These are phyloP conservation scores for Xylaria sp. DNA, from an alignment of 2,329 filamentous ascomycete species.

Conservation along the genomic window DNA sequence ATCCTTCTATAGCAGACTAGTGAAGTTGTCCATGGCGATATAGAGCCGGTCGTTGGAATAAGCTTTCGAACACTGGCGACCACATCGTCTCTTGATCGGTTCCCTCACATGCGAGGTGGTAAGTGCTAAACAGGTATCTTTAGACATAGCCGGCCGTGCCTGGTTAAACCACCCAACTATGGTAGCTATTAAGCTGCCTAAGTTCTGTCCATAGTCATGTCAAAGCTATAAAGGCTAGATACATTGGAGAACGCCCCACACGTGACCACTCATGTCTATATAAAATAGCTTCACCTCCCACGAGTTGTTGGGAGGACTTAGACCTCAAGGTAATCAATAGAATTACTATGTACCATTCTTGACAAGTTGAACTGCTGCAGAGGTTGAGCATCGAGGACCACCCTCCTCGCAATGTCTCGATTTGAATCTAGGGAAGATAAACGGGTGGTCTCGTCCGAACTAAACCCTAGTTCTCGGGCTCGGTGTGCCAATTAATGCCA, in stretches of 20 bases:
- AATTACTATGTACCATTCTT: too few relatives aligned
- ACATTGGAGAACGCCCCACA: too few relatives aligned
- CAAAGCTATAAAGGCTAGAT: too few relatives aligned
- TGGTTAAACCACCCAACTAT: neutral
- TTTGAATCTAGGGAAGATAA: conserved; percentile 16
- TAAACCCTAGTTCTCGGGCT: conserved; percentile 18
- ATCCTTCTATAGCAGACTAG: neutral
- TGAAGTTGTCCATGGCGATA: conserved; percentile 12
- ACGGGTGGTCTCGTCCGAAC: conserved; percentile 17
- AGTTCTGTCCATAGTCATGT: neutral
- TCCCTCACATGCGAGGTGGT: conserved; percentile 7
- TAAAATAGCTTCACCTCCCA: too few relatives aligned
- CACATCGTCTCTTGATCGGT: conserved; percentile 23
- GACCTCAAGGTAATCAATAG: too few relatives aligned
- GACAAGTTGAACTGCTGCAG: neutral
- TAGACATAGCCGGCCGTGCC: neutral
- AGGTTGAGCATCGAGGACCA: conserved; percentile 7
- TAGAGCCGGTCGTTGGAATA: conserved; percentile 18
- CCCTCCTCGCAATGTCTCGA: conserved; percentile 10
- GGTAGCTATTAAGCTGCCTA: neutral
- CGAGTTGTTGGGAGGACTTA: too few relatives aligned
- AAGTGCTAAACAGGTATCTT: conserved; percentile 11
- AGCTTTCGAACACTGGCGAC: conserved; percentile 19
- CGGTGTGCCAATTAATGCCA: conserved; percentile 10
- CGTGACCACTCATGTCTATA: too few relatives aligned